Conservation (phyloP, 2,329 filamentous ascomycete genomes). For the Aspergillus sp. region DNA sequence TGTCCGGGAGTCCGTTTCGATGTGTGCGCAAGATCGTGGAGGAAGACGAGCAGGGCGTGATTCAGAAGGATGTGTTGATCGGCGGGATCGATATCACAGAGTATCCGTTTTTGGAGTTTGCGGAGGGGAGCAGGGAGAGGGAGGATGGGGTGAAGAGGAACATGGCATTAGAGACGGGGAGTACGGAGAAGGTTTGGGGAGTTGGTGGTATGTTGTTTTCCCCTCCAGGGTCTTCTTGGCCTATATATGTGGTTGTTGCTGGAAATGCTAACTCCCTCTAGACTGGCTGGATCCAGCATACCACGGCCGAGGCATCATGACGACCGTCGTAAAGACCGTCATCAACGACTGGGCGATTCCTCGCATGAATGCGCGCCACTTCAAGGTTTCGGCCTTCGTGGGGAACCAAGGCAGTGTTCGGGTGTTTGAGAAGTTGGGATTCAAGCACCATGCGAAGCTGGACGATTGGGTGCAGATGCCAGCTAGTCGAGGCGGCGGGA, state of each 20-base stretch:
- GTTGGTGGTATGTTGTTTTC: background rate
- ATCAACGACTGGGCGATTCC: background rate
- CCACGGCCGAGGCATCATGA: background rate
- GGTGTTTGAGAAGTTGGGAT: background rate
- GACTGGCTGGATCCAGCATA: background rate
- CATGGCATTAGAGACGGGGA: background rate
- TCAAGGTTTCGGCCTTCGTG: background rate
- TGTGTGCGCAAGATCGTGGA: background rate
- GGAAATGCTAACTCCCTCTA: background rate
- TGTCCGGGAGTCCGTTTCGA: background rate
- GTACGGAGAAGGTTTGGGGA: background rate
- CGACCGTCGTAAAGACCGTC: background rate
- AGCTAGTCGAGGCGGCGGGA: background rate
- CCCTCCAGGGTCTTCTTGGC: background rate
- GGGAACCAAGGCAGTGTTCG: background rate
- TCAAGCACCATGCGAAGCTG: background rate
- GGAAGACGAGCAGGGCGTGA: background rate
- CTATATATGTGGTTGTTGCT: background rate
- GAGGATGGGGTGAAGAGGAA: background rate
- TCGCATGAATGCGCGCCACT: background rate
- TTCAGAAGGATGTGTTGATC: background rate
- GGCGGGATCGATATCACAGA: background rate
- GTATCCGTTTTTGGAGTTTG: background rate
- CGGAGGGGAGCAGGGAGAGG: background rate
- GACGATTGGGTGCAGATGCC: background rate